These are phyloP conservation scores for Fraxinus sp. DNA, from an alignment of 305 asterid species.

Conservation along the genomic window DNA sequence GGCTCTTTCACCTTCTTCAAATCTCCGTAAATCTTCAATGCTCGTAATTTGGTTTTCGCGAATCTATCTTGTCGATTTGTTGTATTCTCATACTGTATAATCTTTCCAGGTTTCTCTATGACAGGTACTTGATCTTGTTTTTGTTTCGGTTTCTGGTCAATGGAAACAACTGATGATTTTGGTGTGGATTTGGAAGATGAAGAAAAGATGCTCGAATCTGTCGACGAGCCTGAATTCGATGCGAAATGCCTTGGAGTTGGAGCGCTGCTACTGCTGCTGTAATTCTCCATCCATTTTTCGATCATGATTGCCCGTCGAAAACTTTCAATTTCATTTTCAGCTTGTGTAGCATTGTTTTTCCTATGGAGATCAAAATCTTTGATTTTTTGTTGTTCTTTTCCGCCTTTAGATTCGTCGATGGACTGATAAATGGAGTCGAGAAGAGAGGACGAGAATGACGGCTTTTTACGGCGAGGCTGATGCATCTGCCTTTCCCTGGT, in stretches of 20 bases:
- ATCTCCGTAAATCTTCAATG: conserved; percentile 66
- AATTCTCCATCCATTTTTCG: conserved; percentile 73
- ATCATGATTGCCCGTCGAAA: conserved; percentile 64
- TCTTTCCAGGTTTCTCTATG: conserved; percentile 18
- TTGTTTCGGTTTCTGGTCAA: conserved; percentile 4
- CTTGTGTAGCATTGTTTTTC: conserved; percentile 31
- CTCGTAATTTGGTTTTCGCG: conserved; percentile 57
- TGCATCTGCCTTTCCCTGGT: conserved; percentile 42
- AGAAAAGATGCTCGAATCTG: conserved; percentile 60
- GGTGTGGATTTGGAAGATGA: conserved; percentile 51
- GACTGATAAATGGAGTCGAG: conserved; percentile 76
- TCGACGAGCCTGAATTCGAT: conserved; percentile 57
- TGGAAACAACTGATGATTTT: conserved; percentile 26
- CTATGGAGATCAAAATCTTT: conserved; percentile 2
- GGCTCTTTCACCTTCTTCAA: conserved; percentile 80
- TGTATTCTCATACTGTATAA: conserved; percentile 6
- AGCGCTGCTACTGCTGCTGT: conserved; percentile 16
- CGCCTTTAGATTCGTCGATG: conserved; percentile 44
- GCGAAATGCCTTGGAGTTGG: conserved; percentile 31
- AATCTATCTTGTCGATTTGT: conserved; percentile 38
- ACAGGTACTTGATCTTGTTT: conserved; percentile 10
- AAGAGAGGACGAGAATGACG: conserved; percentile 74
- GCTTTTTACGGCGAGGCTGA: conserved; percentile 48
- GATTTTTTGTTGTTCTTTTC: neutral
- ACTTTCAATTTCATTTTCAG: conserved; percentile 55